These are phyloP conservation scores for Monoraphidium neglectum DNA, from an alignment of 139 green algal genomes.

Conservation along the genomic window DNA sequence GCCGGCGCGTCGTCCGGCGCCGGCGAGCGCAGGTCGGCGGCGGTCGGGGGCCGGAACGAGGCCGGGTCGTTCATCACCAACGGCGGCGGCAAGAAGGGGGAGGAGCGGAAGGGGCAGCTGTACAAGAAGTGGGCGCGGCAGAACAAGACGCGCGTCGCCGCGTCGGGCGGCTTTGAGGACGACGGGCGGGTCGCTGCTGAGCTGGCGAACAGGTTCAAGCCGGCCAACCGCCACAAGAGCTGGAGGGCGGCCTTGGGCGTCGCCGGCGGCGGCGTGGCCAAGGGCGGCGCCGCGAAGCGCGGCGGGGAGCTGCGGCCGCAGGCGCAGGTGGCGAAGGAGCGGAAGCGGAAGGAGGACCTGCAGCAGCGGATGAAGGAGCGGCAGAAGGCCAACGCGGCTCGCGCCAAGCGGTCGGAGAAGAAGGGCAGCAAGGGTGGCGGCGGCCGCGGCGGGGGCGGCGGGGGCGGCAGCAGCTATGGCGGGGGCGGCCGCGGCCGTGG, in stretches of 20 bases:
- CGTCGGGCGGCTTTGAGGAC: constrained; percentile 34
- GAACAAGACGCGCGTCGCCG: constrained; percentile 57
- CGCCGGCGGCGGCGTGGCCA: background rate
- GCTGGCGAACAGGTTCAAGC: constrained; percentile 36
- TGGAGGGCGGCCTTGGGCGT: constrained; percentile 12
- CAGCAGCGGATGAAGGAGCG: constrained; percentile 40
- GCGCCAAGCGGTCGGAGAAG: constrained; percentile 2
- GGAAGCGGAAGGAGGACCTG: constrained; percentile 32
- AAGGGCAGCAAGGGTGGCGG: constrained; percentile 1
- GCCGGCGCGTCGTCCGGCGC: constrained; percentile 37
- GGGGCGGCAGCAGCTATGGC: too few species aligned
- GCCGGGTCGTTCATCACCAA: constrained; percentile 16
- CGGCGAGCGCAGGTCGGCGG: constrained; percentile 25
- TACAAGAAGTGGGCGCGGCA: constrained; percentile 76
- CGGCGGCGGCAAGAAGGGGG: background rate
- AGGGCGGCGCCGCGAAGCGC: background rate
- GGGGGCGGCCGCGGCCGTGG: too few species aligned
- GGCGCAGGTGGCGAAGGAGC: constrained; percentile 27
- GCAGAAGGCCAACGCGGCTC: constrained; percentile 17
- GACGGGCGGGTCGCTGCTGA: background rate
- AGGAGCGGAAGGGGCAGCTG: constrained; percentile 35
- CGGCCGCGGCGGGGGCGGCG: too few species aligned
- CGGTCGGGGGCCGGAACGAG: constrained; percentile 43
- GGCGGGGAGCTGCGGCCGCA: background rate
- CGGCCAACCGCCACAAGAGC: constrained; percentile 28